Conservation (phyloP, 306 rosid genomes). For the Carpinus viminea region DNA sequence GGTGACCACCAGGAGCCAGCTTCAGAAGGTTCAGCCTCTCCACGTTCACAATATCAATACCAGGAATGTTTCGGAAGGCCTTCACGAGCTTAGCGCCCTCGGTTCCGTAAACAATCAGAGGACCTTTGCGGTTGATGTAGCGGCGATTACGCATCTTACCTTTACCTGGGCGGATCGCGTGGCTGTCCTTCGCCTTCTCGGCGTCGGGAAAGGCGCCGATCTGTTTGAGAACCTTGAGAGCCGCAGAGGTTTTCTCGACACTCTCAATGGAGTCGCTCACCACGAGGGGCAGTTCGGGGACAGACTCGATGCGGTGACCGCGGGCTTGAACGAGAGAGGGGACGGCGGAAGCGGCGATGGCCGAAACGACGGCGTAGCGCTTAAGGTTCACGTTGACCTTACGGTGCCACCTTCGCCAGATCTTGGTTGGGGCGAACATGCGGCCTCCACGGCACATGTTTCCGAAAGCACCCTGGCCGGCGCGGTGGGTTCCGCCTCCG, state of each 20-base stretch:
- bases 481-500: slow-evolving; percentile 92
- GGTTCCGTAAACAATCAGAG: slow-evolving; percentile 66
- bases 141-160: slow-evolving; percentile 87
- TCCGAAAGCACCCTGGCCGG: slow-evolving; percentile 86
- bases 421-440: slow-evolving; percentile 92
- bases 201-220: slow-evolving; percentile 75
- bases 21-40: slow-evolving; percentile 73
- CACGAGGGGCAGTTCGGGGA: slow-evolving; percentile 75
- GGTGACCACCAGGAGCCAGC: slow-evolving; percentile 88
- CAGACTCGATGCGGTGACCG: slow-evolving; percentile 71
- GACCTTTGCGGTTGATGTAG: slow-evolving; percentile 74
- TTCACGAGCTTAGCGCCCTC: slow-evolving; percentile 86
- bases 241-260: slow-evolving; percentile 72
- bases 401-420: slow-evolving; percentile 97
- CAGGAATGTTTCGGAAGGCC: slow-evolving; percentile 77
- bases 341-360: slow-evolving; percentile 82
- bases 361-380: slow-evolving; percentile 76
- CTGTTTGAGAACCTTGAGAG: slow-evolving; percentile 65
- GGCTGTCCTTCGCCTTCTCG: slow-evolving; percentile 74
- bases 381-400: slow-evolving; percentile 80
- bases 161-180: slow-evolving; percentile 69
- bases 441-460: slow-evolving; percentile 97
- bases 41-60: slow-evolving; percentile 68
- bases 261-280: slow-evolving; percentile 70
- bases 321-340: slow-evolving; percentile 75